Conservation (phyloP, 2,329 filamentous ascomycete genomes). For the Phymatotrichopsis omnivora region DNA sequence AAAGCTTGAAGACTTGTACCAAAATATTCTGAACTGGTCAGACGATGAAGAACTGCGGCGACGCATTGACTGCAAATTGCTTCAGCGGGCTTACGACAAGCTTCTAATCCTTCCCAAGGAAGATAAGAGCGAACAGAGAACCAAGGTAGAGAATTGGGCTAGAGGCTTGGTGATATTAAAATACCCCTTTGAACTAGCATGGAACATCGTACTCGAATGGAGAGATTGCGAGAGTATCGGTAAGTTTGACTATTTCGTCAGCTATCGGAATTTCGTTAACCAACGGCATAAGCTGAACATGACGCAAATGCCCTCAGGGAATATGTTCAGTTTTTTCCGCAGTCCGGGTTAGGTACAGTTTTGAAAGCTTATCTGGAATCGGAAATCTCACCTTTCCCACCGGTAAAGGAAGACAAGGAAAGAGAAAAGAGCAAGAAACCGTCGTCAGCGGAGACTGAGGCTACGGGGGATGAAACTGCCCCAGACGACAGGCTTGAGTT, state of each 20-base stretch:
- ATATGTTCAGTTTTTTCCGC: conserved; percentile 75
- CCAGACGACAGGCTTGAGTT: conserved; percentile 29
- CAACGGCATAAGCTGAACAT: conserved; percentile 46
- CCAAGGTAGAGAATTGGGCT: conserved; percentile 64
- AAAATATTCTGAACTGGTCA: conserved; percentile 80
- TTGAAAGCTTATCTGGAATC: conserved; percentile 74
- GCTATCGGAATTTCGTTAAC: conserved; percentile 5
- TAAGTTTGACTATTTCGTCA: conserved; percentile 6
- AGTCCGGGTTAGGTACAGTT: conserved; percentile 70
- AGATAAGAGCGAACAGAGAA: conserved; percentile 59
- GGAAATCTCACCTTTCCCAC: conserved; percentile 70
- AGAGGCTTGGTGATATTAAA: conserved; percentile 94
- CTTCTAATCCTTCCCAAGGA: conserved; percentile 58
- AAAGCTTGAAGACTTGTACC: conserved; percentile 69
- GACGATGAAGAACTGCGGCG: conserved; percentile 75
- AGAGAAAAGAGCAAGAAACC: conserved; percentile 45
- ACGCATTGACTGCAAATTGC: conserved; percentile 78
- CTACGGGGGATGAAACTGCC: conserved; percentile 45
- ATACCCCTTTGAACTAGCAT: conserved; percentile 78
- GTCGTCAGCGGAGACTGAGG: conserved; percentile 41
- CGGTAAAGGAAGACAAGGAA: conserved; percentile 33
- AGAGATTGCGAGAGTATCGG: conserved; percentile 61
- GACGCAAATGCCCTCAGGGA: conserved; percentile 68
- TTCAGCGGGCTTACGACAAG: conserved; percentile 69
- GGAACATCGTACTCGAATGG: conserved; percentile 87